Percentiles rank a stretch among this genome's conserved stretches.
These are phyloP conservation scores for Sclerotinia nivalis DNA, from an alignment of 2,329 filamentous ascomycete genomes.

Conservation along the genomic window DNA sequence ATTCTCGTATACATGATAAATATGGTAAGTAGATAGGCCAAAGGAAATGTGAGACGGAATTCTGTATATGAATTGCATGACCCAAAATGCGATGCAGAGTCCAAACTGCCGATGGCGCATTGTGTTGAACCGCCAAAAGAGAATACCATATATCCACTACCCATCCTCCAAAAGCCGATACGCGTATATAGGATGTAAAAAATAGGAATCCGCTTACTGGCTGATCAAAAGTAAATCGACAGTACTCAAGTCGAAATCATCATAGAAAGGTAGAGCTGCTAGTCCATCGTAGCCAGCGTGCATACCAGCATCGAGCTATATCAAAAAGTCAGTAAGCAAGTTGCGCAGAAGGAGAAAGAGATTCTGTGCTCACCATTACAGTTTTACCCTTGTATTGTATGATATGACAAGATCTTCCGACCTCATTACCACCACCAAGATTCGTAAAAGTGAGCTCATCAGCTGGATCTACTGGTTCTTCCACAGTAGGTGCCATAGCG, in stretches of 20 bases:
- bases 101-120: conserved; percentile 11
- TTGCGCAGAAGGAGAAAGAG: not conserved
- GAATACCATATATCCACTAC: conserved; percentile 9
- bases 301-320: conserved; percentile 90
- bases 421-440: conserved; percentile 93
- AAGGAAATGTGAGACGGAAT: conserved; percentile 16
- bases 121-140: conserved; percentile 8
- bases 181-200: conserved; percentile 15
- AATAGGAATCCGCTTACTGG: conserved; percentile 73
- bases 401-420: conserved; percentile 95
- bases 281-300: conserved; percentile 96
- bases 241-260: conserved; percentile 96
- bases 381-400: conserved; percentile 99
- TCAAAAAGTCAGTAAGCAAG: conserved; percentile 8
- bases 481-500: conserved; percentile 67
- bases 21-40: conserved; percentile 26
- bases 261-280: conserved; percentile 92
- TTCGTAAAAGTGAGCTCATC: conserved; percentile 95
- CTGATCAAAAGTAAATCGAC: conserved; percentile 97
- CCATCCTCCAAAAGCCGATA: conserved; percentile 14
- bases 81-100: conserved; percentile 6
- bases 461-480: conserved; percentile 87
- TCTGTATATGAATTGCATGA: not conserved
- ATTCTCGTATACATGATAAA: conserved; percentile 45
- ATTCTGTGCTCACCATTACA: conserved; percentile 73